Conservation (phyloP, 805 yeast genomes). For the Isabelozyma rhagii region DNA sequence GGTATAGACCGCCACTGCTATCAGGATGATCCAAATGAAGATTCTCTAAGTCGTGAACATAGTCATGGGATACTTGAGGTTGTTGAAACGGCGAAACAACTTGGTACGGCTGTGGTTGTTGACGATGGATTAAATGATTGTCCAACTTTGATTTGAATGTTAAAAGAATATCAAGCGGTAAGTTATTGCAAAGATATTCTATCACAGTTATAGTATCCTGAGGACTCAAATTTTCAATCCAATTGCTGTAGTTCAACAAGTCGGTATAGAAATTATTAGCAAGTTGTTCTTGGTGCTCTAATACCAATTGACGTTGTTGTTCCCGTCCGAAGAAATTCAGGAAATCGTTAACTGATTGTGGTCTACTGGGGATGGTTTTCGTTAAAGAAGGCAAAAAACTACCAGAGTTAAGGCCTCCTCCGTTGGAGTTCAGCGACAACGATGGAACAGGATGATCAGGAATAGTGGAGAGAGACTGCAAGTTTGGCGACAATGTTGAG, state of each 20-base stretch:
- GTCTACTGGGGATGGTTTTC: conserved; percentile 33
- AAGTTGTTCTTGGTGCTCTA: conserved; percentile 8
- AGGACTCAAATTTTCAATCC: conserved; percentile 50
- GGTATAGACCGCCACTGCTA: conserved; percentile 19
- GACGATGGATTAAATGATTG: conserved; percentile 21
- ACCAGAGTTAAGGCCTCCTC: neutral
- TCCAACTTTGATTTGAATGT: conserved; percentile 50
- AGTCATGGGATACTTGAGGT: conserved; percentile 2
- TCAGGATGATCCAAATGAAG: conserved; percentile 1
- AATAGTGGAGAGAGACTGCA: conserved; percentile 18
- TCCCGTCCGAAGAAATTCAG: conserved; percentile 17
- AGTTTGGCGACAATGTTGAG: conserved; percentile 10
- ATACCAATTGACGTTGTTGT: conserved; percentile 6
- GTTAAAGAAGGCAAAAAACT: conserved; percentile 25
- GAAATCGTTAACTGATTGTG: conserved; percentile 43
- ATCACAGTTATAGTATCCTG: conserved; percentile 51
- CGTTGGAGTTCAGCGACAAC: conserved; percentile 17
- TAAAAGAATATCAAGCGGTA: conserved; percentile 50
- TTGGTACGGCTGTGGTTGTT: conserved; percentile 2
- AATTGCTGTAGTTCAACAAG: conserved; percentile 45
- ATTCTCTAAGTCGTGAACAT: neutral
- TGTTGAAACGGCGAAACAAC: conserved; percentile 6
- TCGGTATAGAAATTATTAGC: conserved; percentile 45
- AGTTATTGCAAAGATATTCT: conserved; percentile 49
- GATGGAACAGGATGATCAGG: conserved; percentile 9